Base-by-base conservation (phyloP, 2,329 filamentous ascomycete genomes). In the Stagonosporopsis chrysanthemi region DNA sequence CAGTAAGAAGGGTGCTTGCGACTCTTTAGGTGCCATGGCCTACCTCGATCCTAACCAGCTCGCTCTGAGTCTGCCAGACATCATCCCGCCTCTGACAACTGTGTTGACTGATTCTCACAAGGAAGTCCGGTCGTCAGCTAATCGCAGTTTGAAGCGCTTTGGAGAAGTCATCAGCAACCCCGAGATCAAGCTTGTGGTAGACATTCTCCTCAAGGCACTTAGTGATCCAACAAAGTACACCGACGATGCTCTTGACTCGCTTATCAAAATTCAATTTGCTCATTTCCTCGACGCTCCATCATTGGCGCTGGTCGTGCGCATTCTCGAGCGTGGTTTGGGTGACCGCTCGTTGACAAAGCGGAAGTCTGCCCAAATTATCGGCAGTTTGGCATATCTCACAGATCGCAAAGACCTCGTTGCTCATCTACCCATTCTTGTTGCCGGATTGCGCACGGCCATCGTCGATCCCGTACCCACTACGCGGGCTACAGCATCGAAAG, bases 221-320 rank as follows among this genome's bases (percentile, higher is more conserved):
- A 99, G 95, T 70, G 95, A 99, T 74, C 93, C 95, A 1, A 99
- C 94, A 0, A 98, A 95, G 74, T 92, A 97, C 79, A 99, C 96
- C 0, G 94, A 99, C 70, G 91, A 96, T 65, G 95, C 95, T 15
- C 82, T 99, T 58, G 94, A 99, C 75, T 84, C 92, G 0, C 85
- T 99, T 56, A 97, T 99, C 81, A 97, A 97, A 79, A 91, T 99
- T n/a, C 92, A 92, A 45, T 99, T 99, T 74, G 88, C 97, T 14
- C 95, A 99, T 78, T 99, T 98, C 73, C 85, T 99, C n/a, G 95
- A 99, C 77, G 91, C 96, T 0, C 95, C 95, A 5, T 99, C 96
- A 2, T 83, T 99, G 68, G 95, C 95, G 19, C 85, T 99, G 50
- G 92, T 99, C 62, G 96, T 95, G 43, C 91, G 95, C 62, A 98